Conservation (phyloP, 805 yeast genomes). For the Hanseniaspora lindneri region DNA sequence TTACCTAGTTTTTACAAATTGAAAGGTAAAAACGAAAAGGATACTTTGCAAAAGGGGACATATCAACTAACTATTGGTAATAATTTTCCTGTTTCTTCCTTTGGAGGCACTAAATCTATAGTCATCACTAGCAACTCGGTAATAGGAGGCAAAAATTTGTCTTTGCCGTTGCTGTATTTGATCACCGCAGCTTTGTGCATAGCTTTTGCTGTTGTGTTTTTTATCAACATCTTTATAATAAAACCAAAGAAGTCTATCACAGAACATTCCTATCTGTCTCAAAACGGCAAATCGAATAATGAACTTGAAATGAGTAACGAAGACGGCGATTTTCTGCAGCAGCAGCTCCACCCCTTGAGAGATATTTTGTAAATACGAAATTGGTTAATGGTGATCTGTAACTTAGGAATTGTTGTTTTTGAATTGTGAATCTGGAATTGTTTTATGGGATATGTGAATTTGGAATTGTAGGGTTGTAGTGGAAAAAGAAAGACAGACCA, state of each 20-base stretch:
- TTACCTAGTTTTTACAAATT: conserved; percentile 78
- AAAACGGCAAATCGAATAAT: no score
- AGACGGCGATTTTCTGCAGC: background rate
- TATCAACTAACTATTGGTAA: conserved; percentile 57
- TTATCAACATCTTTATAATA: conserved; percentile 62
- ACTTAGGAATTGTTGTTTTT: no score
- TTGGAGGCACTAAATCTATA: conserved; percentile 80
- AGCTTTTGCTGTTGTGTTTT: conserved; percentile 59
- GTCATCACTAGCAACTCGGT: conserved; percentile 71
- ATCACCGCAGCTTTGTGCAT: conserved; percentile 71
- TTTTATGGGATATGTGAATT: no score
- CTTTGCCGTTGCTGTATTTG: conserved; percentile 73
- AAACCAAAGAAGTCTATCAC: conserved; percentile 73
- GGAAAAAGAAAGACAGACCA: no score
- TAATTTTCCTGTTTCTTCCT: conserved; percentile 70
- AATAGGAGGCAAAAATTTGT: conserved; percentile 78
- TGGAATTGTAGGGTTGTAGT: no score
- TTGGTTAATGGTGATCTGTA: no score
- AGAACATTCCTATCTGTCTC: conserved; percentile 62
- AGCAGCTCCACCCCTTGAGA: conserved; percentile 18
- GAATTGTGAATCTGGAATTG: no score
- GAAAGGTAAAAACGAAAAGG: conserved; percentile 58
- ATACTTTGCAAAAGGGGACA: conserved; percentile 47
- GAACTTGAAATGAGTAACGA: conserved; percentile 12
- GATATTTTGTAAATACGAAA: conserved; percentile 21